These are phyloP conservation scores for Tricholomella constricta DNA, from an alignment of 768 basidiomycete species.

Conservation along the genomic window DNA sequence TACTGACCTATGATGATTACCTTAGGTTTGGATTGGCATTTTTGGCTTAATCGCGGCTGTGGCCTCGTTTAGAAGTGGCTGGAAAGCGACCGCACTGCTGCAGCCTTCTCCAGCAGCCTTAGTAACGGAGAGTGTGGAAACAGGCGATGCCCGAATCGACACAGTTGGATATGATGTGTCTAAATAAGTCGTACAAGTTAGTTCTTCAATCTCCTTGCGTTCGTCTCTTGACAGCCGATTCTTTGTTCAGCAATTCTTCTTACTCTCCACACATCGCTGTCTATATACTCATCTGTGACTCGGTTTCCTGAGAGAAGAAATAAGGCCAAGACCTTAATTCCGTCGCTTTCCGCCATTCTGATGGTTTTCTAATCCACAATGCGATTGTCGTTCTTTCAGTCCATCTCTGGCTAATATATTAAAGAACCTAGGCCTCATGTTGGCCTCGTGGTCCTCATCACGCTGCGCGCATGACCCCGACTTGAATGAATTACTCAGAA, in stretches of 20 bases:
- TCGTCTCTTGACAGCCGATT: not conserved
- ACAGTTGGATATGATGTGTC: slow-evolving; percentile 29
- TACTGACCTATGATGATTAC: not conserved
- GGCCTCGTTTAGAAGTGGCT: slow-evolving; percentile 66
- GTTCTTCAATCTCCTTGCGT: not conserved
- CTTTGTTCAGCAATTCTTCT: not conserved
- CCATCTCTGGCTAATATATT: too few species aligned
- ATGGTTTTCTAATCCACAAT: too few species aligned
- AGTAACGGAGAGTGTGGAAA: slow-evolving; percentile 23
- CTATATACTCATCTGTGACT: too few species aligned
- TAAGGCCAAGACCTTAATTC: too few species aligned
- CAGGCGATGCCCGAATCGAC: slow-evolving; percentile 1
- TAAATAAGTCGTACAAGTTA: not conserved
- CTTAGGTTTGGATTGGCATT: slow-evolving; percentile 42
- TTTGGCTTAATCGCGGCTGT: slow-evolving; percentile 53
- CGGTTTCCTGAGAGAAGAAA: too few species aligned
- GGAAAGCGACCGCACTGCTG: slow-evolving; percentile 66
- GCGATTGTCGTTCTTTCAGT: too few species aligned
- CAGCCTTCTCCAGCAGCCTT: slow-evolving; percentile 19
- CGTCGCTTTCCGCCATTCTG: too few species aligned
- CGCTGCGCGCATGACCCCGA: too few species aligned
- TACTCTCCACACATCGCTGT: too few species aligned
- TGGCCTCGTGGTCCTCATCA: too few species aligned
- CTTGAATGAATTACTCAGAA: too few species aligned
- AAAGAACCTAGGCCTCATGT: too few species aligned